These are phyloP conservation scores for Cryphonectria parasitica DNA, from an alignment of 2,329 filamentous ascomycete genomes.

Conservation along the genomic window DNA sequence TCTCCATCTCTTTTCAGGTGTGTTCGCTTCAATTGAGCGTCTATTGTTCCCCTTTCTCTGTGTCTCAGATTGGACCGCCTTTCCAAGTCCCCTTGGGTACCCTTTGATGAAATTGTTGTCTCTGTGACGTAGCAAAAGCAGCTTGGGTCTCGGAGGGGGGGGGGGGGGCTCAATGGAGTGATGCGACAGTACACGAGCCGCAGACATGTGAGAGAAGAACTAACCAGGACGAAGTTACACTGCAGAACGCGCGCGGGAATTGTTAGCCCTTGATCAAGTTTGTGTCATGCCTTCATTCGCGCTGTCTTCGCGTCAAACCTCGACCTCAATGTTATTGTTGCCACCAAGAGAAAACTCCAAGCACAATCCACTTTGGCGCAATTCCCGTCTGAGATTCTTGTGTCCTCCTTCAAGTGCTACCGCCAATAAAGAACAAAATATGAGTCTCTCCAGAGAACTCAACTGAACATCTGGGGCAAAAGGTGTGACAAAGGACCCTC, in stretches of 20 bases:
- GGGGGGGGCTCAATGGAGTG: background rate
- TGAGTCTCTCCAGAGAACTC: background rate
- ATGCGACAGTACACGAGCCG: background rate
- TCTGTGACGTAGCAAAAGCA: background rate
- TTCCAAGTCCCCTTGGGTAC: background rate
- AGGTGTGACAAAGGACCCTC: background rate
- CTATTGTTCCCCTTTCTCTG: background rate
- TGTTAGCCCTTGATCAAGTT: background rate
- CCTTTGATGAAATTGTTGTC: background rate
- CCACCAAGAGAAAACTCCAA: background rate
- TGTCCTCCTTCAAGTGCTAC: background rate
- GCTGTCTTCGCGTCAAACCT: background rate
- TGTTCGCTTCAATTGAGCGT: background rate
- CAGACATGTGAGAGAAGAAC: background rate
- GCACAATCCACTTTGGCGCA: background rate
- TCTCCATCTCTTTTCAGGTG: too few relatives aligned
- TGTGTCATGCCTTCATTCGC: background rate
- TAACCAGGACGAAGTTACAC: background rate
- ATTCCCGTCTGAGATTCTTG: background rate
- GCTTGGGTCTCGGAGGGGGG: too few relatives aligned
- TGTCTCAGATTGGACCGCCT: constrained; percentile 10
- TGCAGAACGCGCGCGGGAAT: background rate
- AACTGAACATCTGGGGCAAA: background rate
- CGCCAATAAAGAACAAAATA: background rate
- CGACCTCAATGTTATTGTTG: background rate